Conservation (phyloP, 2,329 filamentous ascomycete species). For the Claviceps pazoutovae region DNA sequence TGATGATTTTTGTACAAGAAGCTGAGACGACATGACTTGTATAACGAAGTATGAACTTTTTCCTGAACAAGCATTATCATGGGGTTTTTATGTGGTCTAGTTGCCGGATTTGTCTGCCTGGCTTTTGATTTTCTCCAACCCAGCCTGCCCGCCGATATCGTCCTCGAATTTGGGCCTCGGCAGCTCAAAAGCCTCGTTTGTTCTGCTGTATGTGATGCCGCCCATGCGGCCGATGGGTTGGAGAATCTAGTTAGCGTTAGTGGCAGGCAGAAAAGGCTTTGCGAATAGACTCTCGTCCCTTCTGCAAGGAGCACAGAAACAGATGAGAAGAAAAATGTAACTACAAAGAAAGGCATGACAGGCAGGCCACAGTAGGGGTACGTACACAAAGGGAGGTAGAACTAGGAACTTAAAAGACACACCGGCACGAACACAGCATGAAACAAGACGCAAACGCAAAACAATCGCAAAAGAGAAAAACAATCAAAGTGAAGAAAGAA, state of each 20-base stretch:
- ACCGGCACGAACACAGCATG: too few relatives aligned
- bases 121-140: slow-evolving; percentile 29
- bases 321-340: too few relatives aligned
- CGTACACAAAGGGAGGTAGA: too few relatives aligned
- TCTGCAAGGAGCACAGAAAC: background rate
- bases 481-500: too few relatives aligned
- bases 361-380: too few relatives aligned
- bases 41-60: slow-evolving; percentile 4
- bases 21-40: background rate
- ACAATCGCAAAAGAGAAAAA: background rate
- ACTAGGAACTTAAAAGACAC: too few relatives aligned
- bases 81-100: background rate
- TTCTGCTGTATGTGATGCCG: slow-evolving; percentile 70
- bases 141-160: slow-evolving; percentile 38
- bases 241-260: slow-evolving; percentile 36
- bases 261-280: background rate
- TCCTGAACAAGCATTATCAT: background rate
- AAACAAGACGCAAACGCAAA: background rate
- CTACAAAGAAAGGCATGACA: too few relatives aligned
- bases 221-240: slow-evolving; percentile 66
- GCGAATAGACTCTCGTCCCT: too few relatives aligned
- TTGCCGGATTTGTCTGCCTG: too few relatives aligned
- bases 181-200: slow-evolving; percentile 58
- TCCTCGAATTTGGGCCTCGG: slow-evolving; percentile 44
- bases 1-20: too few relatives aligned